Base-by-base conservation (phyloP, 345 rosid genomes). In the Kernera saxatilis region DNA sequence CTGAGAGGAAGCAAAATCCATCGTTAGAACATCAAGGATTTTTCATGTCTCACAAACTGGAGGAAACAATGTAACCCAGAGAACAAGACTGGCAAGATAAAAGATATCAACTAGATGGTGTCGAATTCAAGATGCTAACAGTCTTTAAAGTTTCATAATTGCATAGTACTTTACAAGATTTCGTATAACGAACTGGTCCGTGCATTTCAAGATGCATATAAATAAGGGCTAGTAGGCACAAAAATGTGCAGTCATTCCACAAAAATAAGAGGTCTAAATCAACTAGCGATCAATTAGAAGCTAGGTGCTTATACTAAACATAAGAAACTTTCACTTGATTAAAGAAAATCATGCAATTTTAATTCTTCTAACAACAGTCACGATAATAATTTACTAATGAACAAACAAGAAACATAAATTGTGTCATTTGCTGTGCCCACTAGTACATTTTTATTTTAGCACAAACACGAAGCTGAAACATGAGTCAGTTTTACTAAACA, bases 1-100 rank as follows among this genome's bases (percentile, higher is more conserved):
- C 98, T 94, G 96, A 40, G 61, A 63, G 45, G 63, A 57, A 41
- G 55, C 7, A 72, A 67, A n/a, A 78, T 46, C 55, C 57, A 13
- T 57, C 26, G 9, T 70, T 48, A 63, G 44, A 46, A 27, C 15
- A 62, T 26, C 40, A 23, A 29, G 27, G 37, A 17, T 4, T n/a
- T 45, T 29, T 58, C 67, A 56, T 49, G 48, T 40, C 37, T 39
- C 66, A 37, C 22, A 33, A 10, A 45, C 1, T 54, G 3, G 61
- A 46, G 30, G 29, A 35, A 33, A 8, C 32, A 39, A 40, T 36
- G 48, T 14, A 40, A 41, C 54, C 2, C 9, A 36, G 4, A 29
- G 71, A 19, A n/a, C 41, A 35, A 17, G 19, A 36, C 50, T 36
- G n/a, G 17, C 44, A 17, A 64, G 2, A 25, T 6, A 55, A 23